Percentiles rank a stretch among this genome's conserved stretches.
Evolutionary conservation across 139 green algal species (phyloP).

Genomic region (Coccomyxa sp.): DNA sequence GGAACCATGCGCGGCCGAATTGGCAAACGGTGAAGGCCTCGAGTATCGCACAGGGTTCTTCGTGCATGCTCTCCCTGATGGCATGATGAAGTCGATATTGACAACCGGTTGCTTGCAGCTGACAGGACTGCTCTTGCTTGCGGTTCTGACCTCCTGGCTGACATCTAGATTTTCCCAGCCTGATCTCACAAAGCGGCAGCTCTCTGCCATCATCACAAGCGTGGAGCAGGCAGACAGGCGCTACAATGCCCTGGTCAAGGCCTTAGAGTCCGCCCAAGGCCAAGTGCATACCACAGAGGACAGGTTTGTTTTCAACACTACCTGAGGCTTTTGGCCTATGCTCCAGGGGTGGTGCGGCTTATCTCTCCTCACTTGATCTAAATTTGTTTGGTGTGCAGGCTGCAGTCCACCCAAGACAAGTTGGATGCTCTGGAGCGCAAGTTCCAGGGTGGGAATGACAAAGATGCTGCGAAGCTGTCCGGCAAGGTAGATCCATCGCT

Average conservation of each 20-base stretch:
- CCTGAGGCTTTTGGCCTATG: no score
- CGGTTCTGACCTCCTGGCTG: not conserved
- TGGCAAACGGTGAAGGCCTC: not conserved
- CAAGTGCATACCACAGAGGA: no score
- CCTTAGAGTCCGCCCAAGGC: not conserved
- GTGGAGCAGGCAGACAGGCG: not conserved
- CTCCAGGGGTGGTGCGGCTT: no score
- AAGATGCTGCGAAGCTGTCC: not conserved
- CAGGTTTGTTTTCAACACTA: no score
- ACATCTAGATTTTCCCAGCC: not conserved
- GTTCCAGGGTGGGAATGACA: not conserved
- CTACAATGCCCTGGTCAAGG: not conserved
- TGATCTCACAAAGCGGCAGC: not conserved
- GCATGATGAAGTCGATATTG: not conserved
- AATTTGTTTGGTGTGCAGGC: not conserved
- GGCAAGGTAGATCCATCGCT: not conserved
- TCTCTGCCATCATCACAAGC: not conserved
- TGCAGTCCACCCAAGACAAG: slow-evolving; percentile 5
- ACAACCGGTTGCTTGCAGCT: not conserved
- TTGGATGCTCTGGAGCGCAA: not conserved
- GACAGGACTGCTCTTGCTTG: not conserved
- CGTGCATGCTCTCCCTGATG: no score
- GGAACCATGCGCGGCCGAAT: not conserved
- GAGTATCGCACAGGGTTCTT: not conserved
- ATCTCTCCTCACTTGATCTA: no score